These are phyloP conservation scores for Plasmopara viticola DNA, from an alignment of 352 stramenopile species.

Conservation along the genomic window DNA sequence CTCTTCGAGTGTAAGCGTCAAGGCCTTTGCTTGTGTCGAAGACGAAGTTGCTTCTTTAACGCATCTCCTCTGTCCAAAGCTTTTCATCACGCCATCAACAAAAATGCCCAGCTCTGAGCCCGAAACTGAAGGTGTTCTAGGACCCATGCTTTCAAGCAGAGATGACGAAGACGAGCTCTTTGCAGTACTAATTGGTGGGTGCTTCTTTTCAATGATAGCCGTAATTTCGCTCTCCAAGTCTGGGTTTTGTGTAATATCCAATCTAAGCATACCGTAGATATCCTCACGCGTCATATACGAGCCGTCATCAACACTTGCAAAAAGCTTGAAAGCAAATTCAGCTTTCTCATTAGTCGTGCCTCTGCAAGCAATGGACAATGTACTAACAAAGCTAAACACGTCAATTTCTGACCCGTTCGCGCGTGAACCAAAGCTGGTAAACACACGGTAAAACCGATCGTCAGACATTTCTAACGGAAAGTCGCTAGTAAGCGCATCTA, in stretches of 20 bases:
- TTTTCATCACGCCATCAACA: constrained; percentile 69
- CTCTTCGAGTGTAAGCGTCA: constrained; percentile 57
- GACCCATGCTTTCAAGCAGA: constrained; percentile 46
- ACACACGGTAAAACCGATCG: constrained; percentile 67
- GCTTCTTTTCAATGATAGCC: constrained; percentile 54
- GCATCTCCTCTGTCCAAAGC: constrained; percentile 33
- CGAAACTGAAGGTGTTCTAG: constrained; percentile 62
- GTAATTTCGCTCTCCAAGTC: constrained; percentile 61
- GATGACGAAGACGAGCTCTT: constrained; percentile 52
- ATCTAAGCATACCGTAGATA: constrained; percentile 74
- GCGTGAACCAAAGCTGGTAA: constrained; percentile 70
- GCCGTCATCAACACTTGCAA: constrained; percentile 42
- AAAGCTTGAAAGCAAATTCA: constrained; percentile 75
- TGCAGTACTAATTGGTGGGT: constrained; percentile 31
- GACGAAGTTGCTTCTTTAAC: constrained; percentile 27
- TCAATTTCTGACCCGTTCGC: constrained; percentile 79
- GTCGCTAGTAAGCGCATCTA: constrained; percentile 69
- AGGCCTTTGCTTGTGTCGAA: constrained; percentile 21
- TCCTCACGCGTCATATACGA: constrained; percentile 73
- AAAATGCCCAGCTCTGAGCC: constrained; percentile 75
- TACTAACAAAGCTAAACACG: constrained; percentile 83
- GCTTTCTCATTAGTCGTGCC: constrained; percentile 66
- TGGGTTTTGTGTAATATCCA: constrained; percentile 75
- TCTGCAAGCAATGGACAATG: constrained; percentile 68
- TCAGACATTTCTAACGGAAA: constrained; percentile 84